These are phyloP conservation scores for Salix suchowensis DNA, from an alignment of 345 rosid species.

Conservation along the genomic window DNA sequence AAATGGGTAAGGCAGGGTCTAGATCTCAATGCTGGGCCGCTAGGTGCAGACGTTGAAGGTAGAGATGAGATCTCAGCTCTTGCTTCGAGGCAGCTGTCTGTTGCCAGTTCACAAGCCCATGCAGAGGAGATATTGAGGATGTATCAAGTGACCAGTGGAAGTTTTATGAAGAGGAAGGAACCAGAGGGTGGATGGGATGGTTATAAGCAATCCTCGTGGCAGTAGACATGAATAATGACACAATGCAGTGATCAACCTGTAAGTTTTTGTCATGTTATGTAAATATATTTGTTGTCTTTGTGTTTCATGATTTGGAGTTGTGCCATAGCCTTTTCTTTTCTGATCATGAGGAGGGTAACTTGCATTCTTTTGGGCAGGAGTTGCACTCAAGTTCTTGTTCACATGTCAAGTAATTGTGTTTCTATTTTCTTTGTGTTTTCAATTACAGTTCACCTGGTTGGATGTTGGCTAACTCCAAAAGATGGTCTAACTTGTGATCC, in stretches of 20 bases:
- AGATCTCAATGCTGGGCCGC: constrained; percentile 86
- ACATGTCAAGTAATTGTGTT: not conserved
- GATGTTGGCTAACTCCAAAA: constrained; percentile 31
- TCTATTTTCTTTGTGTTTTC: not conserved
- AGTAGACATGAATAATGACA: constrained; percentile 34
- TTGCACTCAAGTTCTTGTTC: not conserved
- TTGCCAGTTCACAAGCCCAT: constrained; percentile 45
- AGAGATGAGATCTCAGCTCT: constrained; percentile 56
- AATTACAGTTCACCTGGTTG: constrained; percentile 34
- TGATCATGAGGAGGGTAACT: not conserved
- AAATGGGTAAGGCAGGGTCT: constrained; percentile 70
- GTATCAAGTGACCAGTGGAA: constrained; percentile 60
- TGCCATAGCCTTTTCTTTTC: not conserved
- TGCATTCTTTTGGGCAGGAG: not conserved
- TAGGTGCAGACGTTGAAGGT: constrained; percentile 54
- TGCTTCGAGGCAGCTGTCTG: constrained; percentile 47
- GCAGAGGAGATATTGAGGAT: constrained; percentile 69
- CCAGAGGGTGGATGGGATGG: constrained; percentile 94
- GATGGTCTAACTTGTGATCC: constrained; percentile 34
- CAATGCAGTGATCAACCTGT: constrained; percentile 22
- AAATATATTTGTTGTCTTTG: not conserved
- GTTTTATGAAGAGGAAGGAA: constrained; percentile 66
- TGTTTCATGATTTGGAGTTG: too few species aligned
- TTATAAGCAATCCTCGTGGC: constrained; percentile 74
- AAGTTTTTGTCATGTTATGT: constrained; percentile 22